phyloP scores from a whole-genome alignment of 805 yeast genomes.

The Candida cerambycidarum region DNA sequence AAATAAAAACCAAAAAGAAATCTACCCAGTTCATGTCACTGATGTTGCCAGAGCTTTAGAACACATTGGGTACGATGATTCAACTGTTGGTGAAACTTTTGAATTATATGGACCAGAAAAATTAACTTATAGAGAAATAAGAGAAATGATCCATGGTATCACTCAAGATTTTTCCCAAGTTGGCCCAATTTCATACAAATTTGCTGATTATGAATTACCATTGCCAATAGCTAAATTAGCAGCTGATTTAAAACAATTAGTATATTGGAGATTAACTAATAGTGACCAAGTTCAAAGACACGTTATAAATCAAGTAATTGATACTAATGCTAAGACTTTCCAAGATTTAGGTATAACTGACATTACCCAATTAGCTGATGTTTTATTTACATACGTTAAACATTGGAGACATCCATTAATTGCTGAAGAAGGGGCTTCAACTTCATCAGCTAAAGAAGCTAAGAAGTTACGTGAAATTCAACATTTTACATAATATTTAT shows the following conservation, averaged over 20 bases:
- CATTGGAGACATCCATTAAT: slow-evolving; percentile 52
- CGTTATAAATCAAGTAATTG: slow-evolving; percentile 63
- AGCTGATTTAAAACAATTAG: slow-evolving; percentile 43
- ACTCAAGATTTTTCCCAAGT: slow-evolving; percentile 49
- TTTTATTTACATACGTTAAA: slow-evolving; percentile 45
- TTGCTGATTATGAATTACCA: slow-evolving; percentile 45
- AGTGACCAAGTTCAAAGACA: slow-evolving; percentile 77
- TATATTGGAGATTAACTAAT: slow-evolving; percentile 52
- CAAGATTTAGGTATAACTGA: slow-evolving; percentile 65
- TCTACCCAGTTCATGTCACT: slow-evolving; percentile 70
- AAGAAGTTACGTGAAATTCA: slow-evolving; percentile 45
- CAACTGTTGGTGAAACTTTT: slow-evolving; percentile 72
- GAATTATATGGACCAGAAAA: slow-evolving; percentile 76
- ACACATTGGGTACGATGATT: slow-evolving; percentile 75
- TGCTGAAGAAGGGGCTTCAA: slow-evolving; percentile 44
- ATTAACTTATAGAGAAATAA: slow-evolving; percentile 59
- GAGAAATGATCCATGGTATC: slow-evolving; percentile 67
- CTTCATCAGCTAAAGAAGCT: slow-evolving; percentile 34
- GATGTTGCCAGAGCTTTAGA: slow-evolving; percentile 82
- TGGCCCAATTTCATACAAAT: slow-evolving; percentile 44
- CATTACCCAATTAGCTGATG: slow-evolving; percentile 41
- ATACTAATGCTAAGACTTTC: slow-evolving; percentile 61
- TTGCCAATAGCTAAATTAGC: slow-evolving; percentile 44
- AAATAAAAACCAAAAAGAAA: slow-evolving; percentile 58
- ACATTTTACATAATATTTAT: slow-evolving; percentile 34